Base-by-base conservation (phyloP, 2,329 filamentous ascomycete species). In the Alternaria sp. region DNA sequence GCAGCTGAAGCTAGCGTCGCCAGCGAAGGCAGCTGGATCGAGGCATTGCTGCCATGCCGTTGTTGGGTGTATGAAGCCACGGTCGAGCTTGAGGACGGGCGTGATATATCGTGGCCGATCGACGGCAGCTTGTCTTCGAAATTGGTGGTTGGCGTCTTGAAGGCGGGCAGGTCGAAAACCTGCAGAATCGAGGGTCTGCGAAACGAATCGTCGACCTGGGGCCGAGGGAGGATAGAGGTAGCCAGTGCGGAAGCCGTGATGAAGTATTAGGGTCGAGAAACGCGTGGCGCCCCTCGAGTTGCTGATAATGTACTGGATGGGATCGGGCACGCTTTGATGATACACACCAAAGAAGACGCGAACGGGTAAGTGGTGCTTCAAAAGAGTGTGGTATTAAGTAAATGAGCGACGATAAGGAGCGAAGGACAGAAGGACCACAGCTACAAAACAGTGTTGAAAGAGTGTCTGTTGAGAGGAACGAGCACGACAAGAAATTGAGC, bases 231-330 rank as follows among this genome's bases (percentile, higher is more conserved):
- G 74, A 87, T 78, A 34, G 78, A 80, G 73, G 84, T 83, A 79
- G 85, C 85, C 78, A 88, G 84, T 74, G 85, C 84, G 79, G 84
- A 88, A 81, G 86, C 83, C 83, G 83, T 86, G 70, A 51, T 79
- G 71, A 43, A 57, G 46, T 63, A 67, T 63, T 68, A 68, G 34
- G 59, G 58, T 47, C 62, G 75, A 78, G 75, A 77, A 76, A 79
- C 76, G 75, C 73, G 64, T 65, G 59, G 71, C 75, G 74, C 71
- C 70, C 66, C 76, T 77, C 72, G 59, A 61, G 49, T 44, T 57
- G 51, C 46, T 24, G 43, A 42, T 51, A 2, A 47, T 47, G 38
- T 49, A 62, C 51, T 51, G 62, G 62, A 48, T 53, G 46, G 32
- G 42, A 26, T 54, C 22, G 59, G 22, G 49, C 42, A 61, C 47